Base-by-base conservation (phyloP, 257 asterid genomes). In the Hygrophila difformis region DNA sequence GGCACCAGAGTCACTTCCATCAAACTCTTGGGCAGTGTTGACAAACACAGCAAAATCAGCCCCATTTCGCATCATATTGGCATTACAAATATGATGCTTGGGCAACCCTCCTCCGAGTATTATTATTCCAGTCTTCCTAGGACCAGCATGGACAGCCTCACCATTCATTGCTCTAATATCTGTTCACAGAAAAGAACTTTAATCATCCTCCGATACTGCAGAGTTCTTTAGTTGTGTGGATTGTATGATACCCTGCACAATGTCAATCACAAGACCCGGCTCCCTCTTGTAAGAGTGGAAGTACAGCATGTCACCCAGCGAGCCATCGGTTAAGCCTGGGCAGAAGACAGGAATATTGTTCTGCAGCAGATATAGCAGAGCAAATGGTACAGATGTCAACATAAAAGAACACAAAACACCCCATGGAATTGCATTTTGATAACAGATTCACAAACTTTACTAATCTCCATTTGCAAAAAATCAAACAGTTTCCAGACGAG, bases 1-100 rank as follows among this genome's bases (percentile, higher is more conserved):
- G 34, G 98, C 96, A 53, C 98, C 98, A 2, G 98, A n/a, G n/a
- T n/a, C n/a, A n/a, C n/a, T n/a, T n/a, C n/a, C n/a, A n/a, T n/a
- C n/a, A n/a, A n/a, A n/a, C 68, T 89, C 96, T 60, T 89, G 98
- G n/a, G 96, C 94, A 0, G 96, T 89, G 80, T 89, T 89, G 17
- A 89, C 75, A 38, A 69, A 82, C 28, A 85, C 82, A 1, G 94
- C 97, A 61, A 59, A 89, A 61, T 89, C 93, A 18, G 97, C 97
- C 16, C 97, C 94, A 37, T 85, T 85, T 1, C 94, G 83, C 93
- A 89, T 85, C 97, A 85, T 89, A 66, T 89, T 89, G 3, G 96
- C 94, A 64, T 89, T 85, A 73, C 91, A 82, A 53, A 89, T 82
- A 55, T 89, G 98, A 62, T 89, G 98, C 72, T 89, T 89, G 17